Percentiles rank a stretch among this genome's conserved stretches.
These are phyloP conservation scores for Saturnispora serradocipensis DNA, from an alignment of 805 yeast genomes.

Conservation along the genomic window DNA sequence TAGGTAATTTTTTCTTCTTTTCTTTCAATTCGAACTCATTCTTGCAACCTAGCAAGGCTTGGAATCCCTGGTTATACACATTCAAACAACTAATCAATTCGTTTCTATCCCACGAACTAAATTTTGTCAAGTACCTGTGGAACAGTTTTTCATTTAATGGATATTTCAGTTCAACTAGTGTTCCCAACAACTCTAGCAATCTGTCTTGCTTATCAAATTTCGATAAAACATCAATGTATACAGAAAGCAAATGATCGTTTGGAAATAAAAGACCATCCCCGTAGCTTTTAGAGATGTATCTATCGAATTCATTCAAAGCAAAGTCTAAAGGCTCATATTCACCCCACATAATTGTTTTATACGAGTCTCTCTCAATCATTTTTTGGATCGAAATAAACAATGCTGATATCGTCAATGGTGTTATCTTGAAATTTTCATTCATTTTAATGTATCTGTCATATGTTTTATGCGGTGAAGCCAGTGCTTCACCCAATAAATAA, in stretches of 20 bases:
- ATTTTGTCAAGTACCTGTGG: conserved; percentile 14
- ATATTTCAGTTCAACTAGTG: conserved; percentile 43
- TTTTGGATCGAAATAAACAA: conserved; percentile 41
- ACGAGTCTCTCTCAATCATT: conserved; percentile 13
- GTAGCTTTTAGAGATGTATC: conserved; percentile 28
- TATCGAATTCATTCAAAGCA: conserved; percentile 48
- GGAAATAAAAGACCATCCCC: conserved; percentile 33
- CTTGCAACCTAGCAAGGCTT: conserved; percentile 10
- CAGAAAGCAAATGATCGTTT: conserved; percentile 37
- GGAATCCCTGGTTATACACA: conserved; percentile 14
- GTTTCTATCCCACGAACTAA: conserved; percentile 15
- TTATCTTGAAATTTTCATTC: conserved; percentile 14
- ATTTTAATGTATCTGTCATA: conserved; percentile 21
- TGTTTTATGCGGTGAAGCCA: conserved; percentile 25
- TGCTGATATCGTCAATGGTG: conserved; percentile 29
- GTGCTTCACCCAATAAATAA: conserved; percentile 28
- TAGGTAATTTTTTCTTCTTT: conserved; percentile 10
- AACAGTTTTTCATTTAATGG: conserved; percentile 17
- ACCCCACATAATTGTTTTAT: conserved; percentile 34
- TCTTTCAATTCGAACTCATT: conserved; percentile 21
- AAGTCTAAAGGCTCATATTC: conserved; percentile 47
- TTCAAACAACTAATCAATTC: conserved; percentile 18
- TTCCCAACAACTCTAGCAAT: conserved; percentile 39
- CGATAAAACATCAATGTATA: conserved; percentile 43
- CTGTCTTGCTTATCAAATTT: conserved; percentile 39